These are phyloP conservation scores for Malassezia nana DNA, from an alignment of 1,284 basidiomycete species.

Conservation along the genomic window DNA sequence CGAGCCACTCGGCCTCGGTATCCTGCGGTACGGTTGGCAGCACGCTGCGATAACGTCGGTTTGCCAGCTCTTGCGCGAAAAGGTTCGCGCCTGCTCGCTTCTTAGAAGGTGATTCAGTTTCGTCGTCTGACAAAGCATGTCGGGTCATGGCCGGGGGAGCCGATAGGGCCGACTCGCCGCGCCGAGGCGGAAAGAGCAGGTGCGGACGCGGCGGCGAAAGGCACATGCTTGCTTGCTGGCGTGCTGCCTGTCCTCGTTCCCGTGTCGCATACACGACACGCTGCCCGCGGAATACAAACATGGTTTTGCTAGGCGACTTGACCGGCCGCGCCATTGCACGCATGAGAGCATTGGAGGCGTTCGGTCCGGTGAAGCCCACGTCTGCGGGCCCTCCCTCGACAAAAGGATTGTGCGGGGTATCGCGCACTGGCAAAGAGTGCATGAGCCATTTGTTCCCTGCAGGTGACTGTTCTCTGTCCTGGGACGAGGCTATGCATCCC, in stretches of 20 bases:
- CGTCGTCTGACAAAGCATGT: constrained; percentile 14
- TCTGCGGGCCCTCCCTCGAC: constrained; percentile 43
- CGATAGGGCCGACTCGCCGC: neutral
- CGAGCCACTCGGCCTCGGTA: constrained; percentile 10
- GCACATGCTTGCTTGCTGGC: neutral
- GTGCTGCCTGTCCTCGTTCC: neutral
- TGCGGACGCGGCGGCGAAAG: constrained; percentile 8
- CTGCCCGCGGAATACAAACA: constrained; percentile 31
- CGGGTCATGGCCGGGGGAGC: neutral
- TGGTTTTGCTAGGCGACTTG: constrained; percentile 25
- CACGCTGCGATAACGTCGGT: no score
- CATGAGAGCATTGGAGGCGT: constrained; percentile 17
- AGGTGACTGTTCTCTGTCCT: neutral
- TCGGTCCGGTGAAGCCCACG: constrained; percentile 29
- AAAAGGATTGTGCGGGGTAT: constrained; percentile 40
- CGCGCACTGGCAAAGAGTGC: constrained; percentile 20
- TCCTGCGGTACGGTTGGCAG: neutral
- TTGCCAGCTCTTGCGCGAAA: constrained; percentile 9
- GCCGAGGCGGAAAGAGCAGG: constrained; percentile 5
- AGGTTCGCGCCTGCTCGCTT: neutral
- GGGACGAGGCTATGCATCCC: neutral
- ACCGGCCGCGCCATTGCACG: constrained; percentile 21
- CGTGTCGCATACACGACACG: constrained; percentile 8
- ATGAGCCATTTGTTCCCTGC: neutral
- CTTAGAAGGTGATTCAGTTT: neutral